Evolutionary conservation across 345 rosid genomes (phyloP).

Genomic region (Rhizophora mangle): DNA sequence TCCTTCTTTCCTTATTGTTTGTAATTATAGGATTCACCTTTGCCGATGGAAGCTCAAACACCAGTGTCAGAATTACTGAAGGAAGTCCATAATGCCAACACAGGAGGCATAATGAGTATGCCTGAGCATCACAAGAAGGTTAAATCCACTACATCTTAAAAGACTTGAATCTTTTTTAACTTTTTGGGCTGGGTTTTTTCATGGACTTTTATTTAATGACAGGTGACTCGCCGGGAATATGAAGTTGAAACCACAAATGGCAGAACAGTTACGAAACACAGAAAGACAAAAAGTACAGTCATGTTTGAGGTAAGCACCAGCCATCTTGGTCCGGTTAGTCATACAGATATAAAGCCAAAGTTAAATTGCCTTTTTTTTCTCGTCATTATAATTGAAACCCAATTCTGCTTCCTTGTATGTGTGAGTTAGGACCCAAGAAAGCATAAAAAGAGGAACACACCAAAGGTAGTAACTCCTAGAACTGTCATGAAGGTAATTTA

Average conservation of each 20-base stretch:
- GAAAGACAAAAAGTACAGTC: slow-evolving; percentile 59
- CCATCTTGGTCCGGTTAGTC: neutral
- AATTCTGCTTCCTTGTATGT: slow-evolving; percentile 20
- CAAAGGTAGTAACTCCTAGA: slow-evolving; percentile 49
- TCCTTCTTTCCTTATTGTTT: slow-evolving; percentile 7
- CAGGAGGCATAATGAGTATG: slow-evolving; percentile 44
- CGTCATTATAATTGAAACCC: neutral
- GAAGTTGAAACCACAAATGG: slow-evolving; percentile 66
- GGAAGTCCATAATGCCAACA: slow-evolving; percentile 44
- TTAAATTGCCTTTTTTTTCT: neutral
- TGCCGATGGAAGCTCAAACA: slow-evolving; percentile 43
- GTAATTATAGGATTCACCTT: slow-evolving; percentile 47
- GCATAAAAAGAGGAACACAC: slow-evolving; percentile 46
- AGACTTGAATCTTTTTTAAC: neutral
- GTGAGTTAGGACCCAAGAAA: slow-evolving; percentile 59
- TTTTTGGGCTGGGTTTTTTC: neutral
- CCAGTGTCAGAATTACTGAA: slow-evolving; percentile 60
- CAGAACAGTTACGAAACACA: slow-evolving; percentile 61
- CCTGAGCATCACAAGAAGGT: slow-evolving; percentile 80
- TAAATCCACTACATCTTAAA: slow-evolving; percentile 1
- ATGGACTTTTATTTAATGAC: slow-evolving; percentile 18
- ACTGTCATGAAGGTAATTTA: slow-evolving; percentile 47
- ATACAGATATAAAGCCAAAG: slow-evolving; percentile 3
- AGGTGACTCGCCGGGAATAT: slow-evolving; percentile 76
- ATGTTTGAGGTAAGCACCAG: slow-evolving; percentile 65